Evolutionary conservation across 2,329 filamentous ascomycete species (phyloP), one percentile per base, ranked within the genome.

Genomic region (Penicillium vulpinum): DNA sequence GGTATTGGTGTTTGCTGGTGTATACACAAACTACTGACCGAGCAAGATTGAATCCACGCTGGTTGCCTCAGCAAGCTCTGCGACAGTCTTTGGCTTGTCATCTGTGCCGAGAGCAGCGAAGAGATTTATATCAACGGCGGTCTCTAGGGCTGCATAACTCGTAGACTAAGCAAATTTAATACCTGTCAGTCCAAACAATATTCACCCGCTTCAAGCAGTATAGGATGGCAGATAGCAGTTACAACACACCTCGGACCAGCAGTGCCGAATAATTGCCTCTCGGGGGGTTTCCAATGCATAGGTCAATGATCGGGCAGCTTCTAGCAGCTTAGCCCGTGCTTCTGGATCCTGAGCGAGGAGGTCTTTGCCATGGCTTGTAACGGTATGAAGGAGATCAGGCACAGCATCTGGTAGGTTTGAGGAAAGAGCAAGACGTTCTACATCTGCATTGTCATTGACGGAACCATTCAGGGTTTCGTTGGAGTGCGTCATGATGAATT

Each of bases 181-280:
- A 13, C 1, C 11, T 16, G 38, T 51, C 13, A 51, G 48, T 31
- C 15, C 3, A 7, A 13, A 22, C n/a, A 6, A 10, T 51, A 3
- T 15, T 15, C 9, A 16, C 1, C 11, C 8, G 11, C 21, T 29
- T 21, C 1, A 5, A 5, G 8, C 11, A 29, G 7, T 16, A 22
- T 3, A 5, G 4, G 3, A 40, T 15, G 6, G 5, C 9, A 38
- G 3, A 40, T 15, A 4, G 5, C 9, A 38, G 9, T 28, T 5
- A 8, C 15, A 28, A 51, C 38, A 11, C 9, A 51, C 48, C 36
- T 81, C 72, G 0, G 76, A 77, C 77, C 79, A 81, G 58, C 66
- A 71, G 43, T 81, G 77, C 53, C 76, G 71, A 51, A 81, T 72
- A 71, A 81, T 80, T 0, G 78, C 77, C 66, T 82, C 80, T 7